phyloP scores from a whole-genome alignment of 139 green algal genomes.

The Coelastrella sp. region DNA sequence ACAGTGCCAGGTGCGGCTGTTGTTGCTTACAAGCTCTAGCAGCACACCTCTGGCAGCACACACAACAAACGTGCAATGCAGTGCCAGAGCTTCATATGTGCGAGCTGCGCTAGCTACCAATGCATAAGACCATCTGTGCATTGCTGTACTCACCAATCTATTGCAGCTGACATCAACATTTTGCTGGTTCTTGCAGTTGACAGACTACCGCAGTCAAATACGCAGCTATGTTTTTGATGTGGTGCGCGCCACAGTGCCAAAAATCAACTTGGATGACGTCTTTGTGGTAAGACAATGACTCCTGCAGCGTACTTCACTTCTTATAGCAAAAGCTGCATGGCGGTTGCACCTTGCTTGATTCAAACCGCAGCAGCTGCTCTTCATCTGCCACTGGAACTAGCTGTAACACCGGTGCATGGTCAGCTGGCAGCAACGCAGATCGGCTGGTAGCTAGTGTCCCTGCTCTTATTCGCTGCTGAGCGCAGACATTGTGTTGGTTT shows the following conservation, averaged over 20 bases:
- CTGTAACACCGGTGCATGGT: background rate
- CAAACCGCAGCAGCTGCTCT: no score
- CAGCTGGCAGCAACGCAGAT: background rate
- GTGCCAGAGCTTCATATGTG: background rate
- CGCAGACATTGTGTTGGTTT: conserved; percentile 65
- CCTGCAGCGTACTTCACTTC: background rate
- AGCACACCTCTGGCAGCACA: no score
- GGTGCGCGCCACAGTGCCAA: conserved; percentile 66
- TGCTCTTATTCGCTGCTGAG: background rate
- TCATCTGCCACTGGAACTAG: background rate
- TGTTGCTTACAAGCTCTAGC: no score
- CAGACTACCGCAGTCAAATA: conserved; percentile 26
- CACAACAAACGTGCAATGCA: no score
- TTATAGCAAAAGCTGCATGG: background rate
- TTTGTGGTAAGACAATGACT: conserved; percentile 54
- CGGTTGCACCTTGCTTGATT: background rate
- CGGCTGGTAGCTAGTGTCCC: background rate
- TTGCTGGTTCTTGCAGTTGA: conserved; percentile 7
- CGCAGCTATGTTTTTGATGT: conserved; percentile 68
- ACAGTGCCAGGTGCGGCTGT: no score
- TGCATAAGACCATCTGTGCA: background rate
- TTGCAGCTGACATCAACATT: background rate
- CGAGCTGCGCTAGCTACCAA: background rate
- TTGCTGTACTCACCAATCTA: background rate
- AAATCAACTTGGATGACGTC: conserved; percentile 70